These are phyloP conservation scores for Paramecium pentaurelia DNA, from an alignment of 73 alveolate species.

Conservation along the genomic window DNA sequence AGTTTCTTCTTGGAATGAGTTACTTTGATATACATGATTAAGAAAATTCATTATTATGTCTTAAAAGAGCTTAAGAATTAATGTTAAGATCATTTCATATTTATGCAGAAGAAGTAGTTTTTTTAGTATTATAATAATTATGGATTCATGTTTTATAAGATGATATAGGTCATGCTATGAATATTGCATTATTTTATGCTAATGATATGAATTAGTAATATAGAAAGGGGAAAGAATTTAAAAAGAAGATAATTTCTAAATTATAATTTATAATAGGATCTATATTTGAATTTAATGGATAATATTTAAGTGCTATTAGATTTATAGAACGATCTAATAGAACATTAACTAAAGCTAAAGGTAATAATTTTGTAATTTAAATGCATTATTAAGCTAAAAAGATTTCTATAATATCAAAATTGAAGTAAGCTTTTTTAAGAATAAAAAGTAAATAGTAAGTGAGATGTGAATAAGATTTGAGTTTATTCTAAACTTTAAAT, in stretches of 20 bases:
- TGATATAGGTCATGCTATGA: background rate
- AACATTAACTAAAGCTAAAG: background rate
- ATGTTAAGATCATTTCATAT: background rate
- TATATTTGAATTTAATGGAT: background rate
- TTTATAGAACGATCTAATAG: background rate
- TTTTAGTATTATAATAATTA: background rate
- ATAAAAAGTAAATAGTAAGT: background rate
- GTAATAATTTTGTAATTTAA: background rate
- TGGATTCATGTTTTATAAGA: background rate
- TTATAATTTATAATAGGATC: background rate
- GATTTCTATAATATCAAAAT: background rate
- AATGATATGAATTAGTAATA: background rate
- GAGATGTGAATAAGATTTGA: background rate
- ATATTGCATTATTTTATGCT: background rate
- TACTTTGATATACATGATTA: background rate
- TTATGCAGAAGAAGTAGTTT: background rate
- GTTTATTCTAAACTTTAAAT: background rate
- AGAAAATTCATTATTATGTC: background rate
- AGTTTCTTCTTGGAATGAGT: background rate
- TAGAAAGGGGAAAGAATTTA: background rate
- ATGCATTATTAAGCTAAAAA: background rate
- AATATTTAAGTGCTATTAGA: background rate
- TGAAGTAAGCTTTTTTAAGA: background rate
- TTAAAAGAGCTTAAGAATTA: background rate
- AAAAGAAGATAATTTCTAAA: background rate